These are phyloP conservation scores for Russula sp. DNA, from an alignment of 768 basidiomycete genomes.

Conservation along the genomic window DNA sequence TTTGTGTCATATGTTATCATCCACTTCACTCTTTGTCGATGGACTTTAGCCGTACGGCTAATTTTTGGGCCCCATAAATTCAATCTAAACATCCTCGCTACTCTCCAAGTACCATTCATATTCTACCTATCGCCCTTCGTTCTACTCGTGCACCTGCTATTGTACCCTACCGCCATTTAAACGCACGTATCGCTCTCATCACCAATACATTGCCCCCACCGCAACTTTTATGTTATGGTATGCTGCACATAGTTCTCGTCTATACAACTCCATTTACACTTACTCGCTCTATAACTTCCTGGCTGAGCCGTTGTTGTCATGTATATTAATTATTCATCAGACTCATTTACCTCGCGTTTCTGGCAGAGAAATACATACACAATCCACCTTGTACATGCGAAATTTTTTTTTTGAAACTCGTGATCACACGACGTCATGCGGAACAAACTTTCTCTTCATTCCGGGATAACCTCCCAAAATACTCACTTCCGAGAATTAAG, in stretches of 20 bases:
- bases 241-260: conserved; percentile 19
- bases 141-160: conserved; percentile 5
- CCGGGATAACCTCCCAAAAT: neutral
- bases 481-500: neutral
- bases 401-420: too few relatives aligned
- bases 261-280: conserved; percentile 15
- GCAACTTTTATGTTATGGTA: conserved; percentile 19
- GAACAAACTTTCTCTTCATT: neutral
- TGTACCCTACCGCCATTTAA: conserved; percentile 18
- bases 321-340: conserved; percentile 19
- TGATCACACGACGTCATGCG: conserved; percentile 6
- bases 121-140: conserved; percentile 9
- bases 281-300: conserved; percentile 18
- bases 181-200: conserved; percentile 12
- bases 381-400: conserved; percentile 7
- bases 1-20: neutral
- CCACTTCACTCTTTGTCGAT: neutral
- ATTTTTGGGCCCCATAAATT: neutral
- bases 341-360: conserved; percentile 6
- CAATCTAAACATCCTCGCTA: neutral
- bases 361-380: conserved; percentile 10
- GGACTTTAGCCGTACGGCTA: neutral
- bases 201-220: conserved; percentile 5
- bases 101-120: conserved; percentile 7
- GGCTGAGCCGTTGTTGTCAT: conserved; percentile 15